Evolutionary conservation across 2,329 filamentous ascomycete species (phyloP).

Genomic region (Ascochyta viciae-villosae): DNA sequence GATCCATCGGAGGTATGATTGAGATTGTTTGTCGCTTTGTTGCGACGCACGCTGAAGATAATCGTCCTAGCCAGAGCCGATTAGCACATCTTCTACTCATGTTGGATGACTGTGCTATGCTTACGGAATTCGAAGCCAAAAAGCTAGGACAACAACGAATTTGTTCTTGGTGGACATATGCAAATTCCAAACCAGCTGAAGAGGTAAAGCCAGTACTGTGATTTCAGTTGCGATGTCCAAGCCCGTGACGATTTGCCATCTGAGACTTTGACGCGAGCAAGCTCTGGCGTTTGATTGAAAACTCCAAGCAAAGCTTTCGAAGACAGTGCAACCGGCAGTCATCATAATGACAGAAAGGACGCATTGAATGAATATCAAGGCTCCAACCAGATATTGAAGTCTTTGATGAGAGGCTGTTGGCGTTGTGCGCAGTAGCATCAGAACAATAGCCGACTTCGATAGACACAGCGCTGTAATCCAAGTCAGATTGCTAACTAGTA

Average conservation of each 20-base stretch:
- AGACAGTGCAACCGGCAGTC: slow-evolving; percentile 14
- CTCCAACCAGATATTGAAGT: slow-evolving; percentile 15
- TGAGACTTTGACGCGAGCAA: slow-evolving; percentile 6
- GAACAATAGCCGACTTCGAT: slow-evolving; percentile 21
- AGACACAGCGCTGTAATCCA: slow-evolving; percentile 25
- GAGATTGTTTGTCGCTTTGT: slow-evolving; percentile 10
- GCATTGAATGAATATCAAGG: slow-evolving; percentile 17
- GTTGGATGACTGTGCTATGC: background rate
- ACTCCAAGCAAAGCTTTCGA: slow-evolving; percentile 4
- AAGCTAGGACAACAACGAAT: slow-evolving; percentile 25
- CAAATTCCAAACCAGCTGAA: slow-evolving; percentile 24
- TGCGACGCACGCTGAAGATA: slow-evolving; percentile 15
- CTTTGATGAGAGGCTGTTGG: slow-evolving; percentile 14
- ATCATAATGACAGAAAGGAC: slow-evolving; percentile 19
- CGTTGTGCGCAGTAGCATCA: slow-evolving; percentile 23
- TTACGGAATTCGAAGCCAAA: slow-evolving; percentile 26
- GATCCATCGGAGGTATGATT: slow-evolving; percentile 7
- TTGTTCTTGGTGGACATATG: slow-evolving; percentile 24
- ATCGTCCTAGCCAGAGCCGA: slow-evolving; percentile 6
- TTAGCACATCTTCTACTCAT: background rate
- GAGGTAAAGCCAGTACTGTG: slow-evolving; percentile 20
- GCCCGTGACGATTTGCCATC: slow-evolving; percentile 20
- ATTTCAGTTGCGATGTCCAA: slow-evolving; percentile 21
- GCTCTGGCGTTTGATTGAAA: slow-evolving; percentile 1
- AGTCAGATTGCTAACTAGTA: slow-evolving; percentile 17